A percentile compares a stretch with the other conserved stretches of the same genome.
Conservation (phyloP, 345 rosid genomes). For the Aquilaria malaccensis region DNA sequence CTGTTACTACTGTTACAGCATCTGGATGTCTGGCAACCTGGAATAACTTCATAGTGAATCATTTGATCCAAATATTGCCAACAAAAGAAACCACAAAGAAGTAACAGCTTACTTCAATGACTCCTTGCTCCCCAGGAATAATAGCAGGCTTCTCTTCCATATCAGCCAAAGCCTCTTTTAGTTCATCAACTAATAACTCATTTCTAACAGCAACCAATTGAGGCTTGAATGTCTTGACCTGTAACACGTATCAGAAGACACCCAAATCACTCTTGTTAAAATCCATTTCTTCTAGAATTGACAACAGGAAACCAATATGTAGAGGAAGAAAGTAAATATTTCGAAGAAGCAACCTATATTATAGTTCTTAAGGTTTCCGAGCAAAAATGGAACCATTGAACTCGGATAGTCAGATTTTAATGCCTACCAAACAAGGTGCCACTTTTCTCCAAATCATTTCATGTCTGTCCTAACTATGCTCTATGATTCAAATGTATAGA, state of each 20-base stretch:
- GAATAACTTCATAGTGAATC: conserved; percentile 16
- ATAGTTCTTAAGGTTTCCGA: too few species aligned
- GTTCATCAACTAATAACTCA: conserved; percentile 65
- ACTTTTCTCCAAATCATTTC: conserved; percentile 1
- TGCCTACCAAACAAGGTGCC: too few species aligned
- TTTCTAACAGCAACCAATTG: conserved; percentile 75
- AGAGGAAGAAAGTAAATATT: too few species aligned
- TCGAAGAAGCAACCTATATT: too few species aligned
- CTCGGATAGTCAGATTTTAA: too few species aligned
- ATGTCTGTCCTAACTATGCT: neutral
- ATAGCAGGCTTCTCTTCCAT: conserved; percentile 82
- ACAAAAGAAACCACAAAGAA: conserved; percentile 2
- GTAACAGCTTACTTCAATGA: conserved; percentile 52
- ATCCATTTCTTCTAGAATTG: neutral
- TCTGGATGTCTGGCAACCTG: conserved; percentile 95
- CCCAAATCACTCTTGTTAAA: neutral
- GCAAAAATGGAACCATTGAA: too few species aligned
- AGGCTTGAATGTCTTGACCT: conserved; percentile 88
- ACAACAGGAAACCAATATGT: too few species aligned
- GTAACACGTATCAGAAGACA: conserved; percentile 16
- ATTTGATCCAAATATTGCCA: conserved; percentile 1
- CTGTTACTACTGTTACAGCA: conserved; percentile 87
- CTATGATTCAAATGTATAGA: too few species aligned
- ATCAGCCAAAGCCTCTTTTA: conserved; percentile 78
- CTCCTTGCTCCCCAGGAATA: conserved; percentile 90